Conservation (phyloP, 495 filamentous ascomycete species). For the Bacidia rubella region DNA sequence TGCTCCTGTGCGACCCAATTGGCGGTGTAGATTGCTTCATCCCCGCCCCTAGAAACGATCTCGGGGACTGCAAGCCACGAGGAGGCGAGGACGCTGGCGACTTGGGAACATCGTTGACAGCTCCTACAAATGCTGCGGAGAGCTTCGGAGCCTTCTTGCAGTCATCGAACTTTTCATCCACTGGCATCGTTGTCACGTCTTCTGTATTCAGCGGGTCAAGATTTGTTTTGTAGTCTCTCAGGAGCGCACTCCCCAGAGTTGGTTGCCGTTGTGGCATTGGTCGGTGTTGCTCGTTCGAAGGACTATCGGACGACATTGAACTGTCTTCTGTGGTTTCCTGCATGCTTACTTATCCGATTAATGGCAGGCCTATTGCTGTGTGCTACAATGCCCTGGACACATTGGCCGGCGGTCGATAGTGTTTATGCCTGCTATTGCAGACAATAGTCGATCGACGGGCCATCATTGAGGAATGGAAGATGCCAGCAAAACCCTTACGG, state of each 20-base stretch:
- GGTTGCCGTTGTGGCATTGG: constrained; percentile 1
- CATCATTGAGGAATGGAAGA: background rate
- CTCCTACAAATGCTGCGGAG: constrained; percentile 20
- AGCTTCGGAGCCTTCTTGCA: constrained; percentile 15
- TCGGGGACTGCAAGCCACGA: constrained; percentile 24
- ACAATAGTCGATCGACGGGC: background rate
- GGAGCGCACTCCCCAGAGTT: constrained; percentile 20
- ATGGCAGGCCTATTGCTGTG: background rate
- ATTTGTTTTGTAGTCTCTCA: constrained; percentile 21
- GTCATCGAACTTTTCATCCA: constrained; percentile 17
- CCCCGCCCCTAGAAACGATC: constrained; percentile 36
- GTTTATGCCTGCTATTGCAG: background rate
- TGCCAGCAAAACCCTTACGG: too few species aligned
- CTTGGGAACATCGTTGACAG: constrained; percentile 20
- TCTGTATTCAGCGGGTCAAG: constrained; percentile 22
- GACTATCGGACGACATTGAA: background rate
- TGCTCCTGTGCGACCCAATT: constrained; percentile 59
- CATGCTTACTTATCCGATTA: background rate
- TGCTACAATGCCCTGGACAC: background rate
- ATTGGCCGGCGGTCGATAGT: background rate
- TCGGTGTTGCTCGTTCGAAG: background rate
- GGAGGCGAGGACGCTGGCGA: constrained; percentile 19
- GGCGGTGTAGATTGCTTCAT: constrained; percentile 55
- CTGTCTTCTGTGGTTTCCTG: background rate
- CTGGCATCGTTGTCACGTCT: constrained; percentile 8